Evolutionary conservation across 1,284 basidiomycete genomes (phyloP), one percentile per base, ranked within the genome.

Genomic region (Volvariella volvacea): DNA sequence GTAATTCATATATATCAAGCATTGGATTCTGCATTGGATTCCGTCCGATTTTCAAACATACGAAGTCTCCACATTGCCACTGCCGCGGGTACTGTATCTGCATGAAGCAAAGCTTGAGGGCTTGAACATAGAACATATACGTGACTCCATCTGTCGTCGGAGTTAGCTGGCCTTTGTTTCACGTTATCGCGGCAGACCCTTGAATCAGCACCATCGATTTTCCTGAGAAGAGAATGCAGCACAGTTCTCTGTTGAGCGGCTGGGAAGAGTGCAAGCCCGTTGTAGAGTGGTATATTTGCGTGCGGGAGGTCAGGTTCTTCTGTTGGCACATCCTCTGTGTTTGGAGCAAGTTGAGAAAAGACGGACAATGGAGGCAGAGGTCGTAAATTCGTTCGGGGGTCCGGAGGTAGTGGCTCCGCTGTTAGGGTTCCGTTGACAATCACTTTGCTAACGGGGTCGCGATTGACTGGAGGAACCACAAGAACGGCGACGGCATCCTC

Each of bases 21-120:
- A 45, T 41, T 45, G 41, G 39, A n/a, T n/a, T n/a, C n/a, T n/a
- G n/a, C n/a, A n/a, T n/a, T n/a, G n/a, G n/a, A 45, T 42, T 64
- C 62, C 68, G 68, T 73, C 4, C 61, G 66, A 2, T 76, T 74
- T 53, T 87, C 80, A 71, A 81, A 89, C 74, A 88, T 78, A 47
- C 80, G 68, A 39, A 88, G 47, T 48, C 87, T 74, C 86, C 86
- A 89, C 16, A 89, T 55, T 1, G 87, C 83, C 40, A 83, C 73
- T 0, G 79, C 80, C 9, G 83, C 62, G 3, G 78, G 70, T 2
- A 73, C 77, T 3, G 73, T 65, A 53, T 89, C 86, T 0, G 71
- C 80, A 34, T 76, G 66, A 42, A 59, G 57, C 10, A 73, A 52
- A 0, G 73, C 76, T 15, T 65, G 55, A 20, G 60, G 64, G 46